Conservation (phyloP, 192 early-diverging fungal genomes). For the Gaertneriomyces semiglobifer region DNA sequence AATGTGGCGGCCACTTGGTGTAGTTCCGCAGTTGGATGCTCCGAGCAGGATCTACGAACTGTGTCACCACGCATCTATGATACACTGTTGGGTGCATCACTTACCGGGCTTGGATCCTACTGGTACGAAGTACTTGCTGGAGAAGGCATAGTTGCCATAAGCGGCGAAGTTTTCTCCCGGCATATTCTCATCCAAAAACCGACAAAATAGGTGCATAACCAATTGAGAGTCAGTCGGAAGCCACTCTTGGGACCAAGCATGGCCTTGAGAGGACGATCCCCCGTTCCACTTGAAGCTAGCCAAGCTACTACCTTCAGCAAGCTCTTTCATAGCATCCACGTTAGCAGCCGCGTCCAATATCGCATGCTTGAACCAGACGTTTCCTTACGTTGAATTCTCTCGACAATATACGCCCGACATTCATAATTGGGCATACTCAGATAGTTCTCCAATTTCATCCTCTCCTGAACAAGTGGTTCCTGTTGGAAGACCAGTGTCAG, state of each 20-base stretch:
- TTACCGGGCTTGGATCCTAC: slow-evolving; percentile 29
- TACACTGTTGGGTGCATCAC: not conserved
- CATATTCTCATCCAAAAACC: slow-evolving; percentile 43
- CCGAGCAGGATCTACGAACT: slow-evolving; percentile 8
- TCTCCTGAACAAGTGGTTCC: slow-evolving; percentile 37
- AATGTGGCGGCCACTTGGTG: slow-evolving; percentile 38
- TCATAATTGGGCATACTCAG: slow-evolving; percentile 33
- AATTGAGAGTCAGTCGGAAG: slow-evolving; percentile 35
- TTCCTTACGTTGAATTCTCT: slow-evolving; percentile 37
- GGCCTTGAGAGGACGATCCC: slow-evolving; percentile 18
- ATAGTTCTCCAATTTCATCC: slow-evolving; percentile 43
- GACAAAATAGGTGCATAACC: slow-evolving; percentile 44
- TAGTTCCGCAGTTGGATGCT: slow-evolving; percentile 38
- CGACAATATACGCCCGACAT: slow-evolving; percentile 35
- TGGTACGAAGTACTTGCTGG: slow-evolving; percentile 33
- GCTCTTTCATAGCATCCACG: slow-evolving; percentile 15
- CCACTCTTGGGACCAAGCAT: slow-evolving; percentile 22
- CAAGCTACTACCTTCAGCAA: slow-evolving; percentile 37
- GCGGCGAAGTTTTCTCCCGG: slow-evolving; percentile 30
- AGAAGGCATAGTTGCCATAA: slow-evolving; percentile 28
- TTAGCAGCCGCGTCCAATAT: not conserved
- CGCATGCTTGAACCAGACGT: not conserved
- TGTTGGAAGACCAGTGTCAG: not conserved
- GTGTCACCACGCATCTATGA: not conserved
- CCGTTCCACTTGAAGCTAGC: slow-evolving; percentile 42